Percentiles rank a stretch among this genome's conserved stretches.
phyloP scores from a whole-genome alignment of 345 rosid species.

The Erucastrum elatum region DNA sequence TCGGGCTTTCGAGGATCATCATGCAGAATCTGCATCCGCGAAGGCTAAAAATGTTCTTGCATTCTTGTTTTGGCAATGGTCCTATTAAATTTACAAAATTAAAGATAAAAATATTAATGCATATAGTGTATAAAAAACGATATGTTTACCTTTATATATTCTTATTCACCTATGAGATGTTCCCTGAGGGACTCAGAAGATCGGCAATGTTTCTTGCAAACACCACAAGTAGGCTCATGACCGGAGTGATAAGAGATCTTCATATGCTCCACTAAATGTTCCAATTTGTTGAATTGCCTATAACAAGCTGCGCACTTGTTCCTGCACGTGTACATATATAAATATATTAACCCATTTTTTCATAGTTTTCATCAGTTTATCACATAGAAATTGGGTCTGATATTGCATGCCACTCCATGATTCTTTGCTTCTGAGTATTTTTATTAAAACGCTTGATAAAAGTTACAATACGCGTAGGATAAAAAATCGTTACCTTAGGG shows the following conservation, averaged over 20 bases:
- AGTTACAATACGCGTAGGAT: background rate
- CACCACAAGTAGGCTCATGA: slow-evolving; percentile 82
- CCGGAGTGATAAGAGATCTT: slow-evolving; percentile 71
- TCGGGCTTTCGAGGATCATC: slow-evolving; percentile 56
- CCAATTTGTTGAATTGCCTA: slow-evolving; percentile 82
- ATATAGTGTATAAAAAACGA: background rate
- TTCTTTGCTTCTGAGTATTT: background rate
- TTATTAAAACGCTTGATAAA: background rate
- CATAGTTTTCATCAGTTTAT: background rate
- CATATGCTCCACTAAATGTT: slow-evolving; percentile 95
- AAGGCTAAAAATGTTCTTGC: slow-evolving; percentile 66
- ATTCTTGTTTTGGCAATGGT: slow-evolving; percentile 87
- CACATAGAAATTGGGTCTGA: background rate
- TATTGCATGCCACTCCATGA: background rate
- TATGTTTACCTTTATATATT: background rate
- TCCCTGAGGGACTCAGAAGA: slow-evolving; percentile 92
- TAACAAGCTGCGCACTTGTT: slow-evolving; percentile 92
- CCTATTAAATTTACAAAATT: slow-evolving; percentile 41
- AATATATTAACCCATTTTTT: background rate
- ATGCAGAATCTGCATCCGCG: slow-evolving; percentile 84
- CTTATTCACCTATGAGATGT: slow-evolving; percentile 68
- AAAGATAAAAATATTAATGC: background rate
- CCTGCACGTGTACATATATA: slow-evolving; percentile 42
- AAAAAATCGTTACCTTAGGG: slow-evolving; percentile 40
- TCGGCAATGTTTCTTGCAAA: slow-evolving; percentile 84